Evolutionary conservation across 805 yeast species (phyloP).

Genomic region (Yamadazyma sp.): DNA sequence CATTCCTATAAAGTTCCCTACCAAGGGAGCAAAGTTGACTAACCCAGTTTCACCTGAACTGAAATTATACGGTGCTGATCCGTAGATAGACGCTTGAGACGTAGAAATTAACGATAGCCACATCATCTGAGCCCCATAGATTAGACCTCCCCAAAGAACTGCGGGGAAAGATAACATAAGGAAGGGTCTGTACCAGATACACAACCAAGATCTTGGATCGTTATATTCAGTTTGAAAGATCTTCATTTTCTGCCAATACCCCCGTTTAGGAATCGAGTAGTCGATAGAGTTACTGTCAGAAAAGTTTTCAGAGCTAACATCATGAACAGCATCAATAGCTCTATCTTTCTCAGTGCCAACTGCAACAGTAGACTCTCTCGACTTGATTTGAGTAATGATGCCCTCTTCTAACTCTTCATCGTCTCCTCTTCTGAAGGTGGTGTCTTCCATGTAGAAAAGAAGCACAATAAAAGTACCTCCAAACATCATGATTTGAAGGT

Average conservation of each 20-base stretch:
- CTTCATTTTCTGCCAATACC: conserved; percentile 36
- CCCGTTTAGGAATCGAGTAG: conserved; percentile 24
- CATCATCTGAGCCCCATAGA: conserved; percentile 51
- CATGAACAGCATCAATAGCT: conserved; percentile 21
- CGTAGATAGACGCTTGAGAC: conserved; percentile 42
- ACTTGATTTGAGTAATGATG: conserved; percentile 29
- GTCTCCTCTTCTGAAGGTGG: conserved; percentile 30
- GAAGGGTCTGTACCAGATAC: conserved; percentile 39
- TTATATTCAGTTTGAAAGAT: conserved; percentile 37
- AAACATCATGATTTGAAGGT: conserved; percentile 28
- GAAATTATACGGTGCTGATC: conserved; percentile 40
- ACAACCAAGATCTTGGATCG: conserved; percentile 41
- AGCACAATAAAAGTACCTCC: conserved; percentile 33
- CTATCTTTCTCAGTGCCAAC: conserved; percentile 11
- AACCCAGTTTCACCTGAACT: conserved; percentile 29
- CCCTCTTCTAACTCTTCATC: conserved; percentile 25
- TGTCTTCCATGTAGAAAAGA: conserved; percentile 45
- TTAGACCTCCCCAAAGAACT: conserved; percentile 45
- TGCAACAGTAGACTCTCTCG: conserved; percentile 7
- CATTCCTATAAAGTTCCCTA: conserved; percentile 48
- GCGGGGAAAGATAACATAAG: conserved; percentile 39
- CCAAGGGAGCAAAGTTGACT: conserved; percentile 42
- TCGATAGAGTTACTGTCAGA: conserved; percentile 16
- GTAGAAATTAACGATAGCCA: conserved; percentile 47
- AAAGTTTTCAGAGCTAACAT: conserved; percentile 6